Percentiles rank a stretch among this genome's conserved stretches.
These are phyloP conservation scores for Psilocybe cubensis DNA, from an alignment of 768 basidiomycete genomes.

Conservation along the genomic window DNA sequence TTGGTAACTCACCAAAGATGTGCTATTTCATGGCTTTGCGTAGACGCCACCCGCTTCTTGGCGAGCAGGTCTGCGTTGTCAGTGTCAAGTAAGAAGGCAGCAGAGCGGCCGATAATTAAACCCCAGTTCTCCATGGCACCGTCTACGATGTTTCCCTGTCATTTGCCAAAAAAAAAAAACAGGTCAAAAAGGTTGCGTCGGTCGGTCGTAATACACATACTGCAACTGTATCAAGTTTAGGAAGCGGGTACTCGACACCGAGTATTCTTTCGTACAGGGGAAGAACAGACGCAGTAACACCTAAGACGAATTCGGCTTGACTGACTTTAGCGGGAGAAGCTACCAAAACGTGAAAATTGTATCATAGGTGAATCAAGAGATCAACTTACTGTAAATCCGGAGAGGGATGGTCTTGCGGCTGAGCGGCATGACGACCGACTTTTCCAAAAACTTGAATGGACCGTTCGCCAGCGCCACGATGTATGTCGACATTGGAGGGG, in stretches of 20 bases:
- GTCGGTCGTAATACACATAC: conserved; percentile 39
- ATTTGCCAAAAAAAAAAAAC: too few species aligned
- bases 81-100: conserved; percentile 80
- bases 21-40: conserved; percentile 86
- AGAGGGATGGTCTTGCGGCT: conserved; percentile 83
- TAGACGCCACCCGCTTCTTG: conserved; percentile 76
- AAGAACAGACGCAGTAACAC: conserved; percentile 79
- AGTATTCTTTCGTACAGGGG: conserved; percentile 92
- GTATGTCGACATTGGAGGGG: conserved; percentile 89
- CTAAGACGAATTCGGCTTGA: conserved; percentile 85
- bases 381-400: conserved; percentile 71
- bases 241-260: conserved; percentile 89
- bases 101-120: conserved; percentile 87
- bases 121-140: conserved; percentile 97
- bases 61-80: conserved; percentile 70
- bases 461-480: conserved; percentile 90
- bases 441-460: conserved; percentile 72
- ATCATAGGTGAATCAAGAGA: neutral
- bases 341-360: conserved; percentile 27
- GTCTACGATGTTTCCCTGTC: conserved; percentile 85
- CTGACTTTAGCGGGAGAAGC: conserved; percentile 82
- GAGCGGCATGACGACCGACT: conserved; percentile 76
- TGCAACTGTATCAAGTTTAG: conserved; percentile 93
- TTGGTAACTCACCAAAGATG: conserved; percentile 66
- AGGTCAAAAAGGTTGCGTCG: too few species aligned